These are phyloP conservation scores for Gaillardinia entomophila DNA, from an alignment of 805 yeast species.

Conservation along the genomic window DNA sequence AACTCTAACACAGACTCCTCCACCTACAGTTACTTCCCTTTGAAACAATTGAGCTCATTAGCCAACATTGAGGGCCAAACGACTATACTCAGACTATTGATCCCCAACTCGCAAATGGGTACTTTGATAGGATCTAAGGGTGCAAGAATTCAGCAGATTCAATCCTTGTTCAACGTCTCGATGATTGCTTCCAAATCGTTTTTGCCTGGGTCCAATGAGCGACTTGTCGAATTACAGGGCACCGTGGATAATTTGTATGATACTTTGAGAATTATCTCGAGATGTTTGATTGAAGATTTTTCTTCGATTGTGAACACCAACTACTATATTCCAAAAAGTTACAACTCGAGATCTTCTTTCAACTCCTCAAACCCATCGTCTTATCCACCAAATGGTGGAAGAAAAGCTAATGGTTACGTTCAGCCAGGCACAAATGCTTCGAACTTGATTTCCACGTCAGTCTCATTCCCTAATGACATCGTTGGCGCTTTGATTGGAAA, in stretches of 20 bases:
- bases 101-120: slow-evolving; percentile 85
- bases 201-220: slow-evolving; percentile 75
- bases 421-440: slow-evolving; percentile 1
- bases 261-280: slow-evolving; percentile 54
- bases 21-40: slow-evolving; percentile 50
- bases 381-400: too few species aligned
- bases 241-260: slow-evolving; percentile 55
- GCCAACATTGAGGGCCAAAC: slow-evolving; percentile 48
- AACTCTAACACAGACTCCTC: slow-evolving; percentile 31
- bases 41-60: slow-evolving; percentile 51
- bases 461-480: slow-evolving; percentile 68
- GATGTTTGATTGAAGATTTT: slow-evolving; percentile 70
- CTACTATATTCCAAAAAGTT: slow-evolving; percentile 51
- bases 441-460: slow-evolving; percentile 26
- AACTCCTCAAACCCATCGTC: not conserved
- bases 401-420: not conserved
- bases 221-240: slow-evolving; percentile 86
- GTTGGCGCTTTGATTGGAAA: slow-evolving; percentile 90
- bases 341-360: not conserved
- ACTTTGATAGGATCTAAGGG: slow-evolving; percentile 85
- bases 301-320: slow-evolving; percentile 60
- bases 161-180: slow-evolving; percentile 60
- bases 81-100: slow-evolving; percentile 57
- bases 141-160: slow-evolving; percentile 70
- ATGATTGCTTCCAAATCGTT: slow-evolving; percentile 86